These are phyloP conservation scores for Penicillium silybi DNA, from an alignment of 495 filamentous ascomycete species.

Conservation along the genomic window DNA sequence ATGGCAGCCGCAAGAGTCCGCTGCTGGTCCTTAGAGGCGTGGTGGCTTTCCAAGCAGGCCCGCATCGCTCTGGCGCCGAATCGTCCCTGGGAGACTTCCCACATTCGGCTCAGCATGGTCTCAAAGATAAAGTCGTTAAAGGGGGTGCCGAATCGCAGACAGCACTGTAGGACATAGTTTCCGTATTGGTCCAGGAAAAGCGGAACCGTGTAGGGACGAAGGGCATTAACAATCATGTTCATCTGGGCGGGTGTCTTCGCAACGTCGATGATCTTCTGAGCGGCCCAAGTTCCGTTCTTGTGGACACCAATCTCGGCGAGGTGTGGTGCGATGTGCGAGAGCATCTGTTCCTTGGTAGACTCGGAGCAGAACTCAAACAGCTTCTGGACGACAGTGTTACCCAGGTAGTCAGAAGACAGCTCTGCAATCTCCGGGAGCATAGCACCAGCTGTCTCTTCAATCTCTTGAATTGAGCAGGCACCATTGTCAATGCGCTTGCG, in stretches of 20 bases:
- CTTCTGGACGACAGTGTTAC: slow-evolving; percentile 99
- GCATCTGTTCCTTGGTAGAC: slow-evolving; percentile 83
- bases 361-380: slow-evolving; percentile 96
- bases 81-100: slow-evolving; percentile 88
- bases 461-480: slow-evolving; percentile 75
- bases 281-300: slow-evolving; percentile 99
- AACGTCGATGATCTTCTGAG: slow-evolving; percentile 98
- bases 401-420: slow-evolving; percentile 89
- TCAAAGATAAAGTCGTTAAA: slow-evolving; percentile 98
- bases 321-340: slow-evolving; percentile 81
- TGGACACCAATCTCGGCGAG: slow-evolving; percentile 95
- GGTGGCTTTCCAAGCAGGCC: slow-evolving; percentile 94
- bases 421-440: slow-evolving; percentile 98
- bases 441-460: slow-evolving; percentile 82
- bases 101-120: slow-evolving; percentile 91
- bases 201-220: slow-evolving; percentile 80
- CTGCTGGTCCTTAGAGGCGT: slow-evolving; percentile 92
- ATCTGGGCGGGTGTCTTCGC: slow-evolving; percentile 82
- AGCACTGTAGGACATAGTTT: slow-evolving; percentile 97
- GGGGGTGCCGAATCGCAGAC: slow-evolving; percentile 81
- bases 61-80: slow-evolving; percentile 96
- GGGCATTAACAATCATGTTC: slow-evolving; percentile 73
- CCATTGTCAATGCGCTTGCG: slow-evolving; percentile 96
- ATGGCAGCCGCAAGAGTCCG: slow-evolving; percentile 92
- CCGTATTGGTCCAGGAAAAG: slow-evolving; percentile 97